Base-by-base conservation (phyloP, 306 rosid species). In the Mimosa bimucronata region DNA sequence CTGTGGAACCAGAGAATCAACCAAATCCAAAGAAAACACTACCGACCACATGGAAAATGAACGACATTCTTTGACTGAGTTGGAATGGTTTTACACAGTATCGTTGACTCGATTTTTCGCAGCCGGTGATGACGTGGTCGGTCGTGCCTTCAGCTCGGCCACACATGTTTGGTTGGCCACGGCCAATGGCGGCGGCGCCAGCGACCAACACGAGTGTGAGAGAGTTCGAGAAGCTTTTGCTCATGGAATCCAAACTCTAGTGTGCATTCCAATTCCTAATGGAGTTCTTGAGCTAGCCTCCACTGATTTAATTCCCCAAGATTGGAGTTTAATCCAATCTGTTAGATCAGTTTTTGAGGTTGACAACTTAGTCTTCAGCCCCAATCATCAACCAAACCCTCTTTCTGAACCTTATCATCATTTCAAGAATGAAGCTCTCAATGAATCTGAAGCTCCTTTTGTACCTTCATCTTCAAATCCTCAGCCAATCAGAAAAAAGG, bases 281-380 rank as follows among this genome's bases (percentile, higher is more conserved):
- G 92, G 92, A 13, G 89, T 84, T 2, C 65, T 88, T 28, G 90
- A 88, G 70, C 28, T 88, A 18, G 92, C 87, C 42, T 86, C 92
- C 46, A 52, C 57, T 41, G 73, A 84, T 4, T 28, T 78, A 78
- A 72, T 84, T 34, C 44, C 38, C 21, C 77, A 82, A 25, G 87
- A 84, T 30, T 80, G 85, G 86, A 26, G 72, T 1, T 58, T 88
- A 21, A 62, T 83, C 0, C 86, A 82, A 15, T 41, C 40, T 21
- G 85, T 74, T 6, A 84, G 82, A 42, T 74, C 87, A 4, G 71
- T 86, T 52, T 82, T 86, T 18, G 71, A 62, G 44, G 3, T 6
- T 5, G 67, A 28, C 61, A 55, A 55, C 67, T 4, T 61, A n/a
- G n/a, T n/a, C 69, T 18, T 37, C 7, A 66, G 0, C 71, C 41